These are phyloP conservation scores for Arabidopsis hybrid DNA, from an alignment of 441 rosid species.

Conservation along the genomic window DNA sequence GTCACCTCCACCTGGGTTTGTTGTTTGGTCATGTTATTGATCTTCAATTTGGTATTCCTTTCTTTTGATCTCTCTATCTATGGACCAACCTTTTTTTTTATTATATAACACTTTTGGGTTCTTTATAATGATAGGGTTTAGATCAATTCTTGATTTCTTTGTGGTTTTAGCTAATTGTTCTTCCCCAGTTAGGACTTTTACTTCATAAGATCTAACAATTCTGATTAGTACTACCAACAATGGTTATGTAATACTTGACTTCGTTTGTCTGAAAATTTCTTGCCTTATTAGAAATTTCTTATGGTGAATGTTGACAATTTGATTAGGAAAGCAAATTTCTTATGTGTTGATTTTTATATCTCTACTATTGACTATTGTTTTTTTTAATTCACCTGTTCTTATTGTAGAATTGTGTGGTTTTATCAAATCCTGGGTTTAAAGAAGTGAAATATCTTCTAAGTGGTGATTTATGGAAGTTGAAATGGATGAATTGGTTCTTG, in stretches of 20 bases:
- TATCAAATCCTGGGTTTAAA: conserved; percentile 41
- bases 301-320: background rate
- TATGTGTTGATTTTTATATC: conserved; percentile 8
- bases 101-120: conserved; percentile 25
- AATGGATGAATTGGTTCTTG: conserved; percentile 49
- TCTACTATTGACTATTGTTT: background rate
- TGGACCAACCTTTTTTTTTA: conserved; percentile 53
- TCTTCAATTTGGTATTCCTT: conserved; percentile 42
- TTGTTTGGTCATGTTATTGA: conserved; percentile 37
- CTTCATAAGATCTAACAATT: conserved; percentile 18
- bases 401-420: conserved; percentile 25
- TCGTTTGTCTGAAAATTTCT: background rate
- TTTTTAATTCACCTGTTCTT: background rate
- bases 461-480: conserved; percentile 64
- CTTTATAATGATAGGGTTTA: conserved; percentile 47
- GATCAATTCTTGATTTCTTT: conserved; percentile 32
- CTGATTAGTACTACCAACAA: background rate
- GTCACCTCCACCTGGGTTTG: conserved; percentile 50
- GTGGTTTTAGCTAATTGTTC: conserved; percentile 43
- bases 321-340: background rate
- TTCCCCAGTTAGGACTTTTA: conserved; percentile 10
- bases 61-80: conserved; percentile 44
- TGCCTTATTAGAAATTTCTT: conserved; percentile 19
- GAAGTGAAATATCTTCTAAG: conserved; percentile 30
- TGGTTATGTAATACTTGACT: conserved; percentile 17